Evolutionary conservation across 768 basidiomycete genomes (phyloP).

Genomic region (Russula ochroleuca): DNA sequence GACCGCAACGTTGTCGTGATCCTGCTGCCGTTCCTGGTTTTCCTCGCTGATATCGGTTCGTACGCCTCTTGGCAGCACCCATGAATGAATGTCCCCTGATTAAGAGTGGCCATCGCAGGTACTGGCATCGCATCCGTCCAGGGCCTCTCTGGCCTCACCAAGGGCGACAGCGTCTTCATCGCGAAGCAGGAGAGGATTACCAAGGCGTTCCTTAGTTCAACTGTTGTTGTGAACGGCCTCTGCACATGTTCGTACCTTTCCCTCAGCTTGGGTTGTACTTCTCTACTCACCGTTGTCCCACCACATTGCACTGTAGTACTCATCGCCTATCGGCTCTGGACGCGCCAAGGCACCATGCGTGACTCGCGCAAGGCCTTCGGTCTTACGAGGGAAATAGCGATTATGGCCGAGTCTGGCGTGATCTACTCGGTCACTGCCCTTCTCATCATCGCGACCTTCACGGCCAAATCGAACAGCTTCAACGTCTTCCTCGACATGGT

Average conservation of each 20-base stretch:
- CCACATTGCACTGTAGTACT: conserved; percentile 18
- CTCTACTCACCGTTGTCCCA: not conserved
- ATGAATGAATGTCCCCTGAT: not conserved
- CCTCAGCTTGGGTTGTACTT: not conserved
- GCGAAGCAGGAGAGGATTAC: conserved; percentile 27
- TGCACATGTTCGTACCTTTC: conserved; percentile 31
- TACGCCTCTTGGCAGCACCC: not conserved
- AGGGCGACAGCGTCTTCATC: conserved; percentile 29
- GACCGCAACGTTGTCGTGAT: conserved; percentile 27
- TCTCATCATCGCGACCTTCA: conserved; percentile 20
- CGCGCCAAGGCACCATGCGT: conserved; percentile 25
- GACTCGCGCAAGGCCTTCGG: conserved; percentile 22
- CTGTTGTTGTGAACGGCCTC: conserved; percentile 30
- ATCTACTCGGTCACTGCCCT: conserved; percentile 21
- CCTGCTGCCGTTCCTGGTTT: conserved; percentile 30
- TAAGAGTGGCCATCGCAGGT: conserved; percentile 6
- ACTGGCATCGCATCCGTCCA: conserved; percentile 30
- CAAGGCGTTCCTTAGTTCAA: conserved; percentile 31
- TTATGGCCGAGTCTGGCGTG: conserved; percentile 24
- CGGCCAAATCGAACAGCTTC: conserved; percentile 17
- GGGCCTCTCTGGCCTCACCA: conserved; percentile 26
- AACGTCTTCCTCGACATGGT: conserved; percentile 27
- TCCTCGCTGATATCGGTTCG: conserved; percentile 33
- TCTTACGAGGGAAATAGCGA: conserved; percentile 14
- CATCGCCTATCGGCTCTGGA: conserved; percentile 32